phyloP scores from a whole-genome alignment of 192 early-diverging fungal genomes.

The Backusella morwellensis region DNA sequence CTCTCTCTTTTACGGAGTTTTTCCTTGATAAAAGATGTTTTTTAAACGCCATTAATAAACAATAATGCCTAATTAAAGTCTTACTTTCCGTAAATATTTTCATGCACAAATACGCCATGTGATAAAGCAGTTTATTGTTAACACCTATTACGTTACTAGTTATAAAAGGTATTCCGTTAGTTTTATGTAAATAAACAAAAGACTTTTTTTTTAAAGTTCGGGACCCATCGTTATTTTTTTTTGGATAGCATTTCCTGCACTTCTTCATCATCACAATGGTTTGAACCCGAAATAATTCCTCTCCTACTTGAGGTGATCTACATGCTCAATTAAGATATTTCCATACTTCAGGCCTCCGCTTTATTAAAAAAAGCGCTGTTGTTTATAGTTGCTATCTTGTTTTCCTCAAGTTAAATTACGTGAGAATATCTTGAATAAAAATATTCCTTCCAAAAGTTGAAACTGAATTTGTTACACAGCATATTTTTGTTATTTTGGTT shows the following conservation, averaged over 20 bases:
- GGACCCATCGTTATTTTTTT: not conserved
- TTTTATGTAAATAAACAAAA: not conserved
- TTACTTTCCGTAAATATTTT: too few species aligned
- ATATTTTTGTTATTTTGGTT: not conserved
- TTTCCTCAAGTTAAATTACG: not conserved
- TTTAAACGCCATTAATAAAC: not conserved
- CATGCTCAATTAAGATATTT: not conserved
- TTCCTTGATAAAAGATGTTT: too few species aligned
- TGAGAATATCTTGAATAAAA: constrained; percentile 3
- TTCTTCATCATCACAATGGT: not conserved
- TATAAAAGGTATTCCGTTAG: not conserved
- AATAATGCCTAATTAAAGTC: not conserved
- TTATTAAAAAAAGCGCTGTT: not conserved
- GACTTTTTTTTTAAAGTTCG: not conserved
- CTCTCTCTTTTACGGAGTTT: not conserved
- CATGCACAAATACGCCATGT: not conserved
- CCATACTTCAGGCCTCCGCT: not conserved
- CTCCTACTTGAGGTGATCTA: not conserved
- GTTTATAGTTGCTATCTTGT: not conserved
- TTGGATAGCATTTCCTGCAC: not conserved
- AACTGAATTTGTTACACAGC: not conserved
- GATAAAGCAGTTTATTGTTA: not conserved
- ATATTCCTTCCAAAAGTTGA: constrained; percentile 1
- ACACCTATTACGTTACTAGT: not conserved
- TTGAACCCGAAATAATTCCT: not conserved